These are phyloP conservation scores for Cercospora nicotianae DNA, from an alignment of 2,329 filamentous ascomycete species.

Conservation along the genomic window DNA sequence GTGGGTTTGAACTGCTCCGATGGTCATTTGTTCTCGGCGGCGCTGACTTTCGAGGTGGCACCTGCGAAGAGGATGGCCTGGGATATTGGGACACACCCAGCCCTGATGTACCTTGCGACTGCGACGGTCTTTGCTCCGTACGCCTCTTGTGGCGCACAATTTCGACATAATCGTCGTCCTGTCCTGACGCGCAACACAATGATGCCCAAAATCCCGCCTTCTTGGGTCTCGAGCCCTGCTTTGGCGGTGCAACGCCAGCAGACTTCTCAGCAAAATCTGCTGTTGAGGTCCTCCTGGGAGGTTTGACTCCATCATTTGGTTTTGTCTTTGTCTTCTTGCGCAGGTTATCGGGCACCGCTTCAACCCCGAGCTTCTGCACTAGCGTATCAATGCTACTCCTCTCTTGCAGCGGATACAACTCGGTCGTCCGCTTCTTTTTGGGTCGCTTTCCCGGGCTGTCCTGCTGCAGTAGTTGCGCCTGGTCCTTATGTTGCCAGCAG, in stretches of 20 bases:
- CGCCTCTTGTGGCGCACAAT: constrained; percentile 45
- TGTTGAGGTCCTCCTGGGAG: constrained; percentile 20
- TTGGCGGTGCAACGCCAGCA: constrained; percentile 18
- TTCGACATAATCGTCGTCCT: constrained; percentile 48
- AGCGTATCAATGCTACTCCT: constrained; percentile 84
- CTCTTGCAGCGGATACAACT: constrained; percentile 59
- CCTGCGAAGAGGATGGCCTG: constrained; percentile 5
- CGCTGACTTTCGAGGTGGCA: constrained; percentile 18
- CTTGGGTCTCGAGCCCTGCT: constrained; percentile 26
- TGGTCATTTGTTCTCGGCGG: constrained; percentile 17
- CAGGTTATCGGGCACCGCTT: constrained; percentile 19
- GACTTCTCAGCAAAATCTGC: constrained; percentile 23
- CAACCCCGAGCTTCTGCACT: constrained; percentile 68
- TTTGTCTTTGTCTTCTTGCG: constrained; percentile 14
- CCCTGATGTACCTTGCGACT: constrained; percentile 3
- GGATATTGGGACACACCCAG: constrained; percentile 14
- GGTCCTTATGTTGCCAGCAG: constrained; percentile 95
- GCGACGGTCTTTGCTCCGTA: constrained; percentile 24
- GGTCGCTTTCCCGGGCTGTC: constrained; percentile 20
- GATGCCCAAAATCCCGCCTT: constrained; percentile 46
- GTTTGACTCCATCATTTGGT: constrained; percentile 12
- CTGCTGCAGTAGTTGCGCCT: constrained; percentile 55
- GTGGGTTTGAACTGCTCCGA: constrained; percentile 29
- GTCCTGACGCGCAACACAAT: constrained; percentile 44
- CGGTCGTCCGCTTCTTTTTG: constrained; percentile 35